phyloP scores from a whole-genome alignment of 164 flowering plant species.

The Dillenia suffruticosa region DNA sequence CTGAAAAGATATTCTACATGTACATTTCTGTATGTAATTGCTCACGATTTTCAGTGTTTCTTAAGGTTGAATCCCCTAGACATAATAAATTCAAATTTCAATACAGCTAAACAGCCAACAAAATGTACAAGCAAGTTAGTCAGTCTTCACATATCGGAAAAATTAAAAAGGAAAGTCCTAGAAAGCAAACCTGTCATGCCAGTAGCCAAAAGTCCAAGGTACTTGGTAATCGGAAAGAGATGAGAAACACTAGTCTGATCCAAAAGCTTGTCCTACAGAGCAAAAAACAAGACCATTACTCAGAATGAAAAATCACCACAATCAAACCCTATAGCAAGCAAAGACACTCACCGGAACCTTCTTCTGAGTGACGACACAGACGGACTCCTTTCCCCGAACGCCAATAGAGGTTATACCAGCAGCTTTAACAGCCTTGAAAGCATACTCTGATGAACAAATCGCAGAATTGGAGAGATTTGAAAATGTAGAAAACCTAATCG shows the following conservation, averaged over 20 bases:
- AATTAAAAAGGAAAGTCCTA: not conserved
- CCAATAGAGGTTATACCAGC: constrained; percentile 90
- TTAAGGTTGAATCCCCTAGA: not conserved
- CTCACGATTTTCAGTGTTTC: too few relatives aligned
- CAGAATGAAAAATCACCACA: not conserved
- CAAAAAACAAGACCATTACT: constrained; percentile 2
- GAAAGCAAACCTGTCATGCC: constrained; percentile 84
- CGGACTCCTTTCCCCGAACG: constrained; percentile 88
- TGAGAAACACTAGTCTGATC: constrained; percentile 92
- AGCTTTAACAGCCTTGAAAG: constrained; percentile 94
- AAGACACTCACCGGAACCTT: constrained; percentile 82
- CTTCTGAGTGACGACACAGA: constrained; percentile 96
- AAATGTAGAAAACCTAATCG: not conserved
- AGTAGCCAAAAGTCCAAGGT: constrained; percentile 82
- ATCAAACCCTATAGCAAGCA: not conserved
- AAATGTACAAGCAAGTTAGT: not conserved
- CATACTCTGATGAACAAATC: constrained; percentile 57
- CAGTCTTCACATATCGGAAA: not conserved
- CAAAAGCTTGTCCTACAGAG: constrained; percentile 92
- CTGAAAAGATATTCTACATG: too few relatives aligned
- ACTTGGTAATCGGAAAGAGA: constrained; percentile 85
- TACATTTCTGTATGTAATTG: too few relatives aligned
- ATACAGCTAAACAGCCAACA: not conserved
- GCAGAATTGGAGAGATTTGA: too few relatives aligned
- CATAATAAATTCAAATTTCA: too few relatives aligned